Percentiles rank a stretch among this genome's conserved stretches.
These are phyloP conservation scores for Diospyros lotus DNA, from an alignment of 148 eudicot genomes.

Conservation along the genomic window DNA sequence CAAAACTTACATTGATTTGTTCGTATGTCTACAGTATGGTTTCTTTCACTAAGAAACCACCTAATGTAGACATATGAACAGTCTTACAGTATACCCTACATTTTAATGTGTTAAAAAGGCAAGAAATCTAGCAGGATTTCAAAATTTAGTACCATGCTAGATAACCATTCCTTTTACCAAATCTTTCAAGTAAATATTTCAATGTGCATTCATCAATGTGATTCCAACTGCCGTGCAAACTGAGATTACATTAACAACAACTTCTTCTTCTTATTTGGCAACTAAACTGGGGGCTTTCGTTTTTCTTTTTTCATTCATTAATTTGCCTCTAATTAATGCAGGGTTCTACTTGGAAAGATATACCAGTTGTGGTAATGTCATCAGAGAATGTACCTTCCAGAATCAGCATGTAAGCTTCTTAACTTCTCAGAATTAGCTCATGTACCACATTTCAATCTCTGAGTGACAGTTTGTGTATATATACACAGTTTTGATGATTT, in stretches of 20 bases:
- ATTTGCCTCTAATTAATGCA: slow-evolving; percentile 6
- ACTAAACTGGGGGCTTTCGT: neutral
- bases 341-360: slow-evolving; percentile 54
- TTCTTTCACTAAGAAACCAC: too few species aligned
- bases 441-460: neutral
- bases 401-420: slow-evolving; percentile 38
- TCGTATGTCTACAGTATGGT: neutral
- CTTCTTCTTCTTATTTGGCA: neutral
- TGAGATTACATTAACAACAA: too few species aligned
- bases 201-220: too few species aligned
- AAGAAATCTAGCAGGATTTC: too few species aligned
- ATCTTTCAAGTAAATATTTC: too few species aligned
- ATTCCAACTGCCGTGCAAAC: too few species aligned
- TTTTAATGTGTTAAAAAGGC: too few species aligned
- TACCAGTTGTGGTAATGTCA: slow-evolving; percentile 66
- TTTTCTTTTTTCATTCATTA: neutral
- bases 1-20: neutral
- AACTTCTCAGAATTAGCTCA: neutral
- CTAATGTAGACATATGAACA: too few species aligned
- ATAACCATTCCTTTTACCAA: too few species aligned
- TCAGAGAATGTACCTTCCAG: slow-evolving; percentile 64
- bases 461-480: neutral
- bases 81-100: too few species aligned
- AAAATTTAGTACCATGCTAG: too few species aligned
- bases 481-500: neutral